Conservation (phyloP, 495 filamentous ascomycete species). For the Wilcoxina mikolae region DNA sequence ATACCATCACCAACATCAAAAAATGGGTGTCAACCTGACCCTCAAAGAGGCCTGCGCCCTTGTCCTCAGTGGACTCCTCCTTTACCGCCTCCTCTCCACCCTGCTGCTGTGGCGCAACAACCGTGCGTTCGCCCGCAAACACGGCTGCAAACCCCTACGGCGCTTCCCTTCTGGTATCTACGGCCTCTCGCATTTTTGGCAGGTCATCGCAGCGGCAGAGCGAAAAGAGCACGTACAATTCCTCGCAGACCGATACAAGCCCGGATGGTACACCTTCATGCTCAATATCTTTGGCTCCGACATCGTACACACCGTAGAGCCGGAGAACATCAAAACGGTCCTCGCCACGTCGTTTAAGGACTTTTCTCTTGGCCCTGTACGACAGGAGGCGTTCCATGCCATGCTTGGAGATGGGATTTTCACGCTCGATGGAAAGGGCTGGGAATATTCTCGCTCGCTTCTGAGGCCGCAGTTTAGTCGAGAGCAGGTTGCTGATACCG, state of each 20-base stretch:
- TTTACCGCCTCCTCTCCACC: conserved; percentile 23
- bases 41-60: no score
- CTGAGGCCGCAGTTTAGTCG: conserved; percentile 50
- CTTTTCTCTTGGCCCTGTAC: conserved; percentile 41
- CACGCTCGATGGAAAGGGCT: conserved; percentile 47
- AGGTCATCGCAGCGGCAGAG: conserved; percentile 26
- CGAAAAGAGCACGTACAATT: conserved; percentile 31
- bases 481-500: conserved; percentile 45
- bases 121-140: conserved; percentile 29
- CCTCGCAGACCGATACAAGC: conserved; percentile 29
- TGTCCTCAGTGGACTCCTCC: no score
- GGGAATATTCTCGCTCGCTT: conserved; percentile 50
- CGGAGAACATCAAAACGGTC: conserved; percentile 62
- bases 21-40: no score
- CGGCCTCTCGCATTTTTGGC: conserved; percentile 30
- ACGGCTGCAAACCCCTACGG: conserved; percentile 30
- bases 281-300: neutral
- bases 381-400: conserved; percentile 37
- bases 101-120: conserved; percentile 25
- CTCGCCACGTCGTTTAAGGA: conserved; percentile 46
- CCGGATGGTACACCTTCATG: conserved; percentile 27
- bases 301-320: conserved; percentile 38
- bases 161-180: conserved; percentile 21
- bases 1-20: no score
- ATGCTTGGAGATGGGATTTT: conserved; percentile 59